Conservation (phyloP, 2,329 filamentous ascomycete species). For the Metarhizium robertsii region DNA sequence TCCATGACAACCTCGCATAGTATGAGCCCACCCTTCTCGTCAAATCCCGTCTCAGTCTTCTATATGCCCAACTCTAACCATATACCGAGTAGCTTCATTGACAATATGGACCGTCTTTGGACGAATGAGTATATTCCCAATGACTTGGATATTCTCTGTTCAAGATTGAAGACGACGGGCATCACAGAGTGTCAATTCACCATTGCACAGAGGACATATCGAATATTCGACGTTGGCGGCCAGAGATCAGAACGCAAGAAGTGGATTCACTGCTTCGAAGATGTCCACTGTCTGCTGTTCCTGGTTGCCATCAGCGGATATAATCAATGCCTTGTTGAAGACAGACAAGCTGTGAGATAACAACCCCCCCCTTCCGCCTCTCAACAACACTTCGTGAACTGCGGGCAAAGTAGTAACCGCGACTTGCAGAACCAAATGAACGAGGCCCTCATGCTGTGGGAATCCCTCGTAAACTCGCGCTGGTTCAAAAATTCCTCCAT, state of each 20-base stretch:
- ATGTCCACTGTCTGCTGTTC: constrained; percentile 86
- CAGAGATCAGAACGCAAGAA: constrained; percentile 96
- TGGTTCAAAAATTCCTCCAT: constrained; percentile 78
- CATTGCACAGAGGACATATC: constrained; percentile 87
- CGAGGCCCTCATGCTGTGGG: constrained; percentile 78
- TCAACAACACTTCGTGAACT: no score
- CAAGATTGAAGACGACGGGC: constrained; percentile 95
- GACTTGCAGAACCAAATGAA: constrained; percentile 73
- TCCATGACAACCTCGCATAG: constrained; percentile 95
- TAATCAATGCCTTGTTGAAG: constrained; percentile 91
- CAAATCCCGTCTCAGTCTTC: neutral
- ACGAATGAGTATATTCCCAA: constrained; percentile 75
- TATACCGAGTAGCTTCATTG: constrained; percentile 60
- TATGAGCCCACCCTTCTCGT: constrained; percentile 36
- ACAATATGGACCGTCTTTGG: constrained; percentile 68
- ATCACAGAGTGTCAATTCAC: constrained; percentile 96
- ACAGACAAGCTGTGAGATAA: constrained; percentile 33
- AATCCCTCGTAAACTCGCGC: constrained; percentile 76
- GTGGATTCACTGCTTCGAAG: constrained; percentile 98
- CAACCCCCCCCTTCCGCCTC: neutral
- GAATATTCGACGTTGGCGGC: constrained; percentile 96
- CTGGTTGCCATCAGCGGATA: constrained; percentile 93
- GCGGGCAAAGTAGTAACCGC: no score
- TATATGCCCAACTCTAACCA: neutral
- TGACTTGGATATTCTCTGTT: constrained; percentile 88